Evolutionary conservation across 345 rosid species (phyloP), one percentile per base, ranked within the genome.

Genomic region (Hypericum androsaemum): DNA sequence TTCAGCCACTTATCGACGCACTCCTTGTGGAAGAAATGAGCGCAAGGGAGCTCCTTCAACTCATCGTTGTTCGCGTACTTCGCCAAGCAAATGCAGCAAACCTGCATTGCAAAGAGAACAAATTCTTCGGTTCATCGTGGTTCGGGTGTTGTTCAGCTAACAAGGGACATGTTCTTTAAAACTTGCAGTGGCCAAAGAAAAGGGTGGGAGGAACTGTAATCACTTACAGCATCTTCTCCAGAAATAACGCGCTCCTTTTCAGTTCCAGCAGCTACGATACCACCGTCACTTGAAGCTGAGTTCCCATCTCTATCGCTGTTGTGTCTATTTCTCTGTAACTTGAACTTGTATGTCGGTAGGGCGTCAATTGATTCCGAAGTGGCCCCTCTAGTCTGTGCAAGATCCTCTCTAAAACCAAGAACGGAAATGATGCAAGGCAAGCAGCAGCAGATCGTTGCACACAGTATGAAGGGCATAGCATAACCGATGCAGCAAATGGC

Each of bases 11-110:
- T 52, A 61, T 67, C 66, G 47, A 67, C 63, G 13, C 71, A 67
- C 39, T 5, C 35, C 10, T 50, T 14, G 51, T 67, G 71, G 54
- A 67, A 61, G 28, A 56, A 37, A 56, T 67, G 71, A 16, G 66
- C 39, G 39, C 71, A 67, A 44, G 66, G 71, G n/a, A 67, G 71
- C 50, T 67, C 66, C 50, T 56, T 67, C 40, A 67, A 54, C 58
- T 39, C 54, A 39, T 61, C 71, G 36, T 61, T 56, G 39, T 61
- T 58, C 0, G 16, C 54, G 41, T 67, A 67, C 39, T 40, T 56
- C 8, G 47, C 57, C 62, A 67, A 61, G 61, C 71, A 67, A 56
- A 67, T 67, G 53, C 66, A 67, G 43, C 71, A 67, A 40, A 46
- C 54, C 71, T 67, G 66, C 39, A 52, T 6, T 52, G 36, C 6